Percentiles rank a stretch among this genome's conserved stretches.
phyloP scores from a whole-genome alignment of 2,329 filamentous ascomycete species.

The Phaeosphaeriaceae sp. region DNA sequence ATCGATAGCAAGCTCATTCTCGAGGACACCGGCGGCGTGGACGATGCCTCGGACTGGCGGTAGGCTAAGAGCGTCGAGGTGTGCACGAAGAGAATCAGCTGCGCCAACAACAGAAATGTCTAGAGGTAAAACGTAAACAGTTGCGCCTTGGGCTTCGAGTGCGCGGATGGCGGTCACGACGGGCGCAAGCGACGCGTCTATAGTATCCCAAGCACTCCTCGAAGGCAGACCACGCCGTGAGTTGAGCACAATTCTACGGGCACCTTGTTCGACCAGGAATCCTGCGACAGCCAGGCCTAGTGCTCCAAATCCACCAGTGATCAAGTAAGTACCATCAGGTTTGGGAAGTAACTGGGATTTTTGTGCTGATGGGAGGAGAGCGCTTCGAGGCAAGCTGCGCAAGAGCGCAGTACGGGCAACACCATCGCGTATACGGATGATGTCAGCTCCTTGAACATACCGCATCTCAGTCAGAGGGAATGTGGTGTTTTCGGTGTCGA shows the following conservation, averaged over 20 bases:
- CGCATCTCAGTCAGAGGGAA: conserved; percentile 48
- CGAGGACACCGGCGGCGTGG: conserved; percentile 51
- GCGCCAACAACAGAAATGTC: conserved; percentile 43
- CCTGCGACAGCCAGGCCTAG: conserved; percentile 49
- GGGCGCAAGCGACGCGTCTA: conserved; percentile 11
- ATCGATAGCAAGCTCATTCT: conserved; percentile 46
- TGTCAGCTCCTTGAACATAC: conserved; percentile 39
- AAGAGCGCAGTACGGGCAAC: conserved; percentile 8
- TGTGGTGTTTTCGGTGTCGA: conserved; percentile 12
- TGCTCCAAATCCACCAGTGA: conserved; percentile 12
- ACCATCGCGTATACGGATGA: conserved; percentile 10
- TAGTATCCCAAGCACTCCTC: conserved; percentile 37
- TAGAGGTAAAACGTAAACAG: conserved; percentile 44
- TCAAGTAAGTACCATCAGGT: conserved; percentile 10
- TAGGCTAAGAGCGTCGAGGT: conserved; percentile 43
- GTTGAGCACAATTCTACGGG: conserved; percentile 50
- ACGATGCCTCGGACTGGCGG: conserved; percentile 52
- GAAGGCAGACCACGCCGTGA: conserved; percentile 49
- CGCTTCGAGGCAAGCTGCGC: conserved; percentile 7
- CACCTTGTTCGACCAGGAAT: conserved; percentile 51
- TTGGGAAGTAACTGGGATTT: conserved; percentile 8
- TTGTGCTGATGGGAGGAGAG: conserved; percentile 2
- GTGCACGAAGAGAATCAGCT: conserved; percentile 17
- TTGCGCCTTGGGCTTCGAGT: conserved; percentile 34
- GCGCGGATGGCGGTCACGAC: conserved; percentile 18